Evolutionary conservation across 2,329 filamentous ascomycete species (phyloP), one percentile per base, ranked within the genome.

Genomic region (Emmonsia crescens): DNA sequence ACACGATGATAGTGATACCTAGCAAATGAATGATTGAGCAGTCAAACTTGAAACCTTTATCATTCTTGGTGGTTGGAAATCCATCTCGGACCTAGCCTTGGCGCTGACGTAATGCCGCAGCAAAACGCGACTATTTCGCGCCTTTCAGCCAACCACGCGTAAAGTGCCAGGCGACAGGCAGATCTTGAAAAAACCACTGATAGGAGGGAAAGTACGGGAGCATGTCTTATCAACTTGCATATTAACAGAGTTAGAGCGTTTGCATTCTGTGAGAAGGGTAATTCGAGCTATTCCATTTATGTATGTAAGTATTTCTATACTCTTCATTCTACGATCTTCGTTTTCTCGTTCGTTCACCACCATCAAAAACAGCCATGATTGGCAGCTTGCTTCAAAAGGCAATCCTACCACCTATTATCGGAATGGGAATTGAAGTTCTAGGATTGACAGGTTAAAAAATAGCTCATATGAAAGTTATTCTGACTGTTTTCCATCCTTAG

Each of bases 131-230:
- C 42, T 52, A 38, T 55, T 54, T 60, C 51, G 51, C 48, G 46
- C 48, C 9, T 33, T 33, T 57, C 9, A 27, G 14, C 6, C 24
- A n/a, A 57, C 16, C 33, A 60, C 59, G 59, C 59, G 59, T 60
- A 61, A 61, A 31, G 72, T 74, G 69, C 16, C 27, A 3, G 56
- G 8, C 40, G 9, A 42, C 55, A 9, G 42, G 19, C 14, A 38
- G 36, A 38, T 38, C 14, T 38, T 38, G 36, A n/a, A n/a, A n/a
- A n/a, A n/a, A n/a, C n/a, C n/a, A n/a, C n/a, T n/a, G n/a, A n/a
- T n/a, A n/a, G n/a, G n/a, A n/a, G n/a, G 12, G 27, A 10, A 29
- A 29, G 24, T 3, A 29, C 12, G 8, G 27, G 48, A 31, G 48
- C 48, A 31, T 21, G 51, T 9, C 29, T 54, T 52, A 16, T 4